Evolutionary conservation across 805 yeast species (phyloP), one percentile per base, ranked within the genome.

Genomic region (Kregervanrija fluxuum): DNA sequence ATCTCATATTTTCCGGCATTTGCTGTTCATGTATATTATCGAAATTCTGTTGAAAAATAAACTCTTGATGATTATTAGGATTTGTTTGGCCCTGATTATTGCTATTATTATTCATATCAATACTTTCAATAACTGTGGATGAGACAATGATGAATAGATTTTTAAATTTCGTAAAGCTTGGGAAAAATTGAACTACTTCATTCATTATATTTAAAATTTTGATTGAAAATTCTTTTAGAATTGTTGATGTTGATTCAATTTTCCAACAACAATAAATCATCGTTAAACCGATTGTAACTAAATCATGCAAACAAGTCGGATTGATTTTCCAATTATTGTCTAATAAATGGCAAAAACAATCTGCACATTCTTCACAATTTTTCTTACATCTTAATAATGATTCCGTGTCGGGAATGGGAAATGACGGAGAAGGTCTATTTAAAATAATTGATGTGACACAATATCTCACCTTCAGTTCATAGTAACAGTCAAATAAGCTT

Each of bases 211-310:
- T 34, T 28, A 45, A 14, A 8, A 48, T 43, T n/a, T 45, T 41
- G 3, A n/a, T 2, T 0, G 59, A 52, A 34, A 55, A 51, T 8
- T 40, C 32, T 15, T 48, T 43, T 10, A 55, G 44, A 11, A 41
- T 42, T 15, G 17, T 42, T 3, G 59, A 47, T 31, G 47, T 40
- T 5, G 44, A 16, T 17, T 56, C 60, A 2, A 52, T 16, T 36
- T 57, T 48, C 59, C 59, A 56, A 14, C 54, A 54, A 30, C 60
- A 54, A 36, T 55, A 56, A 11, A 56, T 44, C 52, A 55, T 53
- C 1, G 59, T 49, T 8, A 55, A 44, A 3, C 59, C 56, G 16
- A 50, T 42, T 5, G 51, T 49, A 8, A 52, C 51, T 3, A 53
- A 35, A 37, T 56, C 59, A 39, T 56, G 53, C 11, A 56, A 35